These are phyloP conservation scores for Pleurotus salmoneostramineus DNA, from an alignment of 768 basidiomycete genomes.

Conservation along the genomic window DNA sequence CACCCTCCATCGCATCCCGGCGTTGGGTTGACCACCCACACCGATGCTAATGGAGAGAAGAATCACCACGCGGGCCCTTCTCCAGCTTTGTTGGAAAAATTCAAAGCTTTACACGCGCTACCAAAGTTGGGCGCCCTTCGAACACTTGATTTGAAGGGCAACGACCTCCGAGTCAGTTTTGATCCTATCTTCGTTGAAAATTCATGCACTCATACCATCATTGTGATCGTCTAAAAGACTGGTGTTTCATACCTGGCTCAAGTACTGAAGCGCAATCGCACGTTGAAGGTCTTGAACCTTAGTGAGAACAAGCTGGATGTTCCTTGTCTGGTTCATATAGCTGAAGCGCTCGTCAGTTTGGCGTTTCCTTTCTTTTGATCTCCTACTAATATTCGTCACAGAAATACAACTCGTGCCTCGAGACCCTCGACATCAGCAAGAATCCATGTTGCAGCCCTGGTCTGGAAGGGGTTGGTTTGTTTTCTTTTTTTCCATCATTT, in stretches of 20 bases:
- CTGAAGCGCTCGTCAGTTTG: conserved; percentile 78
- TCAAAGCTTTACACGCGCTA: conserved; percentile 83
- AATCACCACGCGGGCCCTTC: conserved; percentile 51
- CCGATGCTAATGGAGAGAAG: conserved; percentile 1
- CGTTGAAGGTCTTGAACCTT: conserved; percentile 89
- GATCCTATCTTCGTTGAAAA: background rate
- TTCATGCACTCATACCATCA: background rate
- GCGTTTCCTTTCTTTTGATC: background rate
- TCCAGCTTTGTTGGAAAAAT: conserved; percentile 80
- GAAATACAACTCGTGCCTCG: conserved; percentile 94
- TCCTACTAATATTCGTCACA: conserved; percentile 19
- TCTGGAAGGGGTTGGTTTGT: conserved; percentile 76
- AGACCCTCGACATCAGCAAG: conserved; percentile 89
- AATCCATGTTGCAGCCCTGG: conserved; percentile 92
- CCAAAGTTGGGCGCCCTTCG: conserved; percentile 82
- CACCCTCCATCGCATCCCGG: conserved; percentile 24
- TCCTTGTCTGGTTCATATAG: conserved; percentile 70
- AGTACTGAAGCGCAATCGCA: conserved; percentile 93
- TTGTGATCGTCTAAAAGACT: conserved; percentile 33
- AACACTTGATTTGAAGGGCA: conserved; percentile 89
- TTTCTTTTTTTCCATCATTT: background rate
- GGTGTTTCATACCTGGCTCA: conserved; percentile 92
- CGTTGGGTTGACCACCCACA: conserved; percentile 14
- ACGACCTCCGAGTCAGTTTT: conserved; percentile 79
- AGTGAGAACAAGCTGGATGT: conserved; percentile 94